Evolutionary conservation across 192 early-diverging fungal species (phyloP).

Genomic region (Nowakowskiella sp.): DNA sequence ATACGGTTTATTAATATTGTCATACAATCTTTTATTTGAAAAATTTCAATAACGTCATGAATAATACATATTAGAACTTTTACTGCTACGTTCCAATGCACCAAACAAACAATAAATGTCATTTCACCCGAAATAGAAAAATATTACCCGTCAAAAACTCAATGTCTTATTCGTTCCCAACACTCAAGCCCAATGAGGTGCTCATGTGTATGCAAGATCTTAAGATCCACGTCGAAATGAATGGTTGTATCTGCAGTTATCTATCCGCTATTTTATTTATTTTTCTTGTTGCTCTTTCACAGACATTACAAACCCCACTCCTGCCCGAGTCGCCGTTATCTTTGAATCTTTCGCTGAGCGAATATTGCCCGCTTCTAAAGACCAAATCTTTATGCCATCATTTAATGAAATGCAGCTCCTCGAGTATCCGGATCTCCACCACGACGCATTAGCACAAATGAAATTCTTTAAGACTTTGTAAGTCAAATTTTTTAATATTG

Average conservation of each 20-base stretch:
- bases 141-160: too few relatives aligned
- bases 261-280: too few relatives aligned
- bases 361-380: constrained; percentile 44
- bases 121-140: too few relatives aligned
- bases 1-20: too few relatives aligned
- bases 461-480: constrained; percentile 58
- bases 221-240: too few relatives aligned
- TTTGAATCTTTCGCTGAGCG: constrained; percentile 67
- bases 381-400: constrained; percentile 11
- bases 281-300: too few relatives aligned
- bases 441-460: constrained; percentile 55
- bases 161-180: constrained; percentile 56
- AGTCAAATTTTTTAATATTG: constrained; percentile 18
- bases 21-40: too few relatives aligned
- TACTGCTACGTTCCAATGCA: too few relatives aligned
- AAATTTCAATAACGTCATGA: too few relatives aligned
- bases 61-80: too few relatives aligned
- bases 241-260: too few relatives aligned
- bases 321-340: constrained; percentile 55
- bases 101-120: too few relatives aligned
- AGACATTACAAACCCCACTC: constrained; percentile 67
- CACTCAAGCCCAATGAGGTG: constrained; percentile 63
- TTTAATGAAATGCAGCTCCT: constrained; percentile 28
- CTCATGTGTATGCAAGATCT: constrained; percentile 70
- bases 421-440: constrained; percentile 52